Evolutionary conservation across 2,329 filamentous ascomycete species (phyloP).

Genomic region (Lithohypha guttulata): DNA sequence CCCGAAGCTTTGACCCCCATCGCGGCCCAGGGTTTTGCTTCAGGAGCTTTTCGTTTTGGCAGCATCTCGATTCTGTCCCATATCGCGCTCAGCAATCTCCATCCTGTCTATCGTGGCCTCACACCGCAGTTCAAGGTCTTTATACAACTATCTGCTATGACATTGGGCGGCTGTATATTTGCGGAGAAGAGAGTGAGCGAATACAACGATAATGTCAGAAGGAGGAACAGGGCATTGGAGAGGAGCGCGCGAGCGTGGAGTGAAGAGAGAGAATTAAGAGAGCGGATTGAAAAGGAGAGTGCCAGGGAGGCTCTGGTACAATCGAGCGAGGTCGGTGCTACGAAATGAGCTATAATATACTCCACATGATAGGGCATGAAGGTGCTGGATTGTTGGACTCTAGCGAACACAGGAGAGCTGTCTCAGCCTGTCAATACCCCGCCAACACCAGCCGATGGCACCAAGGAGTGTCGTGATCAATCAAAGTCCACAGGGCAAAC

Average conservation of each 20-base stretch:
- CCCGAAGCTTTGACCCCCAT: slow-evolving; percentile 33
- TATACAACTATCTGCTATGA: slow-evolving; percentile 38
- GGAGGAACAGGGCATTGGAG: slow-evolving; percentile 29
- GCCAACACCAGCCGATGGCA: no score
- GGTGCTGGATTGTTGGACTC: no score
- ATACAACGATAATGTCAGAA: slow-evolving; percentile 34
- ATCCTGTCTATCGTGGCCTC: slow-evolving; percentile 36
- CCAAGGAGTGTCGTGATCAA: no score
- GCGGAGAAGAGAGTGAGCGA: slow-evolving; percentile 37
- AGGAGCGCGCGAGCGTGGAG: slow-evolving; percentile 19
- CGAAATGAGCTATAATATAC: no score
- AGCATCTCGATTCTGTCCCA: slow-evolving; percentile 37
- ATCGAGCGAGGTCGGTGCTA: no score
- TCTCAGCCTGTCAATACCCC: no score
- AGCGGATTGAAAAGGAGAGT: slow-evolving; percentile 27
- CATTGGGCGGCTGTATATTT: slow-evolving; percentile 38
- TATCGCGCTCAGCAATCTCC: slow-evolving; percentile 32
- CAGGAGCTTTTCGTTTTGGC: slow-evolving; percentile 35
- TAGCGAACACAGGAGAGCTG: no score
- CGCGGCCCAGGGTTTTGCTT: slow-evolving; percentile 33
- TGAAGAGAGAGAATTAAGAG: slow-evolving; percentile 24
- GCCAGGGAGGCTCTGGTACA: no score
- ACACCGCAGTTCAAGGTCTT: slow-evolving; percentile 42
- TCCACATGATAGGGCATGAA: no score
- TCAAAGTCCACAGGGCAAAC: no score